Evolutionary conservation across 2,329 filamentous ascomycete genomes (phyloP).

Genomic region (Knoxdaviesia capensis): DNA sequence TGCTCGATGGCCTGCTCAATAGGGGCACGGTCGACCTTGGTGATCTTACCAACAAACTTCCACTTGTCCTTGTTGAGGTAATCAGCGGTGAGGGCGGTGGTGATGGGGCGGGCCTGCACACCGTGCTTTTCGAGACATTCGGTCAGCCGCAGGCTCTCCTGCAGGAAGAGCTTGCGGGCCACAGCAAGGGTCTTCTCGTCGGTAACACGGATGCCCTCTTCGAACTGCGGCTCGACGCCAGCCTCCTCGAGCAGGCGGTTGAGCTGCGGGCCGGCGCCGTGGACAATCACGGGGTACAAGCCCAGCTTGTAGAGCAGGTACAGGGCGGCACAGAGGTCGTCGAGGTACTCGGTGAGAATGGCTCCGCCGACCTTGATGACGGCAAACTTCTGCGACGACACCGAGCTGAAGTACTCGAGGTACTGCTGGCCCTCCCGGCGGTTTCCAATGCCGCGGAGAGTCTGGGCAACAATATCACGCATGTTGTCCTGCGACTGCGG

Average conservation of each 20-base stretch:
- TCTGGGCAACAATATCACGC: slow-evolving; percentile 19
- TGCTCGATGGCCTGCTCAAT: slow-evolving; percentile 85
- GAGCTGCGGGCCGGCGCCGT: slow-evolving; percentile 86
- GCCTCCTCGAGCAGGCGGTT: slow-evolving; percentile 80
- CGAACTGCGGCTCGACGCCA: slow-evolving; percentile 85
- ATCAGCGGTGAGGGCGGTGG: slow-evolving; percentile 78
- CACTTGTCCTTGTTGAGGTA: slow-evolving; percentile 96
- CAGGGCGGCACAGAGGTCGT: slow-evolving; percentile 74
- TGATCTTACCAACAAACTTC: slow-evolving; percentile 89
- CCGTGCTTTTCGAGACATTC: slow-evolving; percentile 80
- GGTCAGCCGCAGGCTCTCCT: slow-evolving; percentile 86
- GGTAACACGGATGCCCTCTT: slow-evolving; percentile 89
- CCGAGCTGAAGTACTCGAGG: slow-evolving; percentile 89
- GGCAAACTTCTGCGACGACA: slow-evolving; percentile 90
- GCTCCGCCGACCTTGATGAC: slow-evolving; percentile 97
- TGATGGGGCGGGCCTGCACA: slow-evolving; percentile 74
- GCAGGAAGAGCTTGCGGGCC: slow-evolving; percentile 78
- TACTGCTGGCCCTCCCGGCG: slow-evolving; percentile 96
- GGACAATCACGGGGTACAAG: slow-evolving; percentile 85
- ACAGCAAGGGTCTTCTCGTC: slow-evolving; percentile 87
- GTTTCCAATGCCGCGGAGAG: slow-evolving; percentile 87
- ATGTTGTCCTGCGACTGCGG: slow-evolving; percentile 10
- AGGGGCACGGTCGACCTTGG: slow-evolving; percentile 69
- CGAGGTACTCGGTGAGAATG: slow-evolving; percentile 83
- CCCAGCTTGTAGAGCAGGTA: slow-evolving; percentile 89